phyloP scores from a whole-genome alignment of 352 stramenopile genomes.

The Phytophthora idaei region DNA sequence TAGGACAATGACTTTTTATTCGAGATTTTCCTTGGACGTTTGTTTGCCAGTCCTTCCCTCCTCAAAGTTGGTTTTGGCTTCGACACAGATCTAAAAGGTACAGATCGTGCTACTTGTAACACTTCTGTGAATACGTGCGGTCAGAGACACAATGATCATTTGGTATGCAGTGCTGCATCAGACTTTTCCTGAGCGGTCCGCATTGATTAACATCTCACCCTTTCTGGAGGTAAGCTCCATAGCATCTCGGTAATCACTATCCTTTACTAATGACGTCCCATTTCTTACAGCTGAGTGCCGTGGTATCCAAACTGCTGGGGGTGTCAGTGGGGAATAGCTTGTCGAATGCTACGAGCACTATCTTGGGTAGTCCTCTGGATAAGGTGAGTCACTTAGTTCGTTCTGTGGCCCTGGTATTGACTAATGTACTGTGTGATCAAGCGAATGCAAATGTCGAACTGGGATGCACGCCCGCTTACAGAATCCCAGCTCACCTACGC shows the following conservation, averaged over 20 bases:
- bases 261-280: slow-evolving; percentile 2
- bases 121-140: neutral
- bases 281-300: slow-evolving; percentile 35
- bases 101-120: neutral
- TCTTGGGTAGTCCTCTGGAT: slow-evolving; percentile 62
- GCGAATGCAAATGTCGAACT: slow-evolving; percentile 79
- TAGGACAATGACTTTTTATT: slow-evolving; percentile 60
- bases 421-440: slow-evolving; percentile 3
- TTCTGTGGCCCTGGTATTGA: too few species aligned
- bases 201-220: slow-evolving; percentile 40
- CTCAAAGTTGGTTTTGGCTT: slow-evolving; percentile 79
- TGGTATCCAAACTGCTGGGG: slow-evolving; percentile 46
- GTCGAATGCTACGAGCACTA: slow-evolving; percentile 51
- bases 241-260: neutral
- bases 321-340: slow-evolving; percentile 56
- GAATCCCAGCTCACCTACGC: slow-evolving; percentile 57
- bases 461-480: slow-evolving; percentile 63
- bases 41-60: slow-evolving; percentile 41
- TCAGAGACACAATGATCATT: neutral
- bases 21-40: slow-evolving; percentile 41
- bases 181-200: slow-evolving; percentile 62
- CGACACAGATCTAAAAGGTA: slow-evolving; percentile 74
- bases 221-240: slow-evolving; percentile 52
- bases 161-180: slow-evolving; percentile 58
- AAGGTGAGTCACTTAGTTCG: slow-evolving; percentile 40